Base-by-base conservation (phyloP, 2,329 filamentous ascomycete species). In the Coleophoma cylindrospora region DNA sequence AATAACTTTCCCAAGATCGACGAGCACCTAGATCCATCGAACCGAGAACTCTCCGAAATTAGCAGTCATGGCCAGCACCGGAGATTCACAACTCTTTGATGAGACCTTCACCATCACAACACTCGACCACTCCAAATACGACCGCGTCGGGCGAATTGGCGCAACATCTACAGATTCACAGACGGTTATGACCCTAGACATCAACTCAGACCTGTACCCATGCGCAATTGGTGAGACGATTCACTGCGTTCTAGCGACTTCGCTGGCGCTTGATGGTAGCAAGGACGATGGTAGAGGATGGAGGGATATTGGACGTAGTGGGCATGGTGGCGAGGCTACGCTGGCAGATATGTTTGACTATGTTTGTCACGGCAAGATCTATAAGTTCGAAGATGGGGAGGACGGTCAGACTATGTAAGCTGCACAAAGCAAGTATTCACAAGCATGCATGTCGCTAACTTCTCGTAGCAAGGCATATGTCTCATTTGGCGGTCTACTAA, bases 121-220 rank as follows among this genome's bases (percentile, higher is more conserved):
- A 49, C 75, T 90, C 68, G 88, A 96, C 74, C 80, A 84, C 64
- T 81, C 85, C 64, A 96, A 96, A 73, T 99, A 99, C 72, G 94
- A 97, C 74, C 89, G 92, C 57, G 92, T 96, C 22, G 87, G 89
- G 49, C 92, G 94, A 60, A 82, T 97, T 65, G 82, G 76, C 49
- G 91, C 83, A 65, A 87, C 80, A 47, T 92, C 87, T 21, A 76
- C 80, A 59, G 90, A 95, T 71, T 81, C 80, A 61, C 77, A 82
- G 56, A 89, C 87, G 32, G 78, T 82, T 56, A 84, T 97, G 74
- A 85, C 83, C 6, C 87, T 99, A 53, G 94, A 99, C 72, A 84
- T 97, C 71, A 96, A 97, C 76, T 87, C 83, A 51, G 92, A 99
- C 72, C 81, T 99, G 8, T 96, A 94, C 70, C 89, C 89, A 2